Evolutionary conservation across 1,284 basidiomycete species (phyloP).

Genomic region (Ustilago nuda): DNA sequence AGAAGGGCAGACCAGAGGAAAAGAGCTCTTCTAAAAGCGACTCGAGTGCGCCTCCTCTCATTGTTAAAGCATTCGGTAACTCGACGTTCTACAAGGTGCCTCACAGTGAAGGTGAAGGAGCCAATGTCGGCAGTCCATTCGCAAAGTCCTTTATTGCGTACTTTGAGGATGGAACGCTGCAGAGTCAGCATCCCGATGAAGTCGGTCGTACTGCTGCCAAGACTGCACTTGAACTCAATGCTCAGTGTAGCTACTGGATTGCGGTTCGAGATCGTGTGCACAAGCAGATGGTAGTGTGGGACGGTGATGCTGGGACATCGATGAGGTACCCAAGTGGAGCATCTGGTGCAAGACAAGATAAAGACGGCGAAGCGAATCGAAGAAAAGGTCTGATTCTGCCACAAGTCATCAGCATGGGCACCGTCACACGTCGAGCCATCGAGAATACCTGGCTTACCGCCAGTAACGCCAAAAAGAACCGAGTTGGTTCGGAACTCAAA

Average conservation of each 20-base stretch:
- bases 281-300: slow-evolving; percentile 94
- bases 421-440: slow-evolving; percentile 94
- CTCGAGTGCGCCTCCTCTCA: slow-evolving; percentile 16
- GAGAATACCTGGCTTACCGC: slow-evolving; percentile 99
- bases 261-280: slow-evolving; percentile 89
- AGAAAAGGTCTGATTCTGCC: slow-evolving; percentile 93
- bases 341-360: slow-evolving; percentile 47
- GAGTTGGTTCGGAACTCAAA: slow-evolving; percentile 96
- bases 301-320: slow-evolving; percentile 72
- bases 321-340: slow-evolving; percentile 67
- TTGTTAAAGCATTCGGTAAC: slow-evolving; percentile 33
- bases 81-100: slow-evolving; percentile 86
- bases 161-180: slow-evolving; percentile 79
- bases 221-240: slow-evolving; percentile 90
- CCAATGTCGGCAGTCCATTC: slow-evolving; percentile 93
- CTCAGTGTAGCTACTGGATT: slow-evolving; percentile 98
- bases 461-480: slow-evolving; percentile 96
- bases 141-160: slow-evolving; percentile 89
- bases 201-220: slow-evolving; percentile 79
- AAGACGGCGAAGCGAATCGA: slow-evolving; percentile 65
- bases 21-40: slow-evolving; percentile 18
- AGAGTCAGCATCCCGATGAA: slow-evolving; percentile 66
- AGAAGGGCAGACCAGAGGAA: slow-evolving; percentile 29
- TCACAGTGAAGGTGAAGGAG: slow-evolving; percentile 92
- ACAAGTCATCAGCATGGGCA: slow-evolving; percentile 97